phyloP scores from a whole-genome alignment of 495 filamentous ascomycete genomes.

The Aspergillus biplanus region DNA sequence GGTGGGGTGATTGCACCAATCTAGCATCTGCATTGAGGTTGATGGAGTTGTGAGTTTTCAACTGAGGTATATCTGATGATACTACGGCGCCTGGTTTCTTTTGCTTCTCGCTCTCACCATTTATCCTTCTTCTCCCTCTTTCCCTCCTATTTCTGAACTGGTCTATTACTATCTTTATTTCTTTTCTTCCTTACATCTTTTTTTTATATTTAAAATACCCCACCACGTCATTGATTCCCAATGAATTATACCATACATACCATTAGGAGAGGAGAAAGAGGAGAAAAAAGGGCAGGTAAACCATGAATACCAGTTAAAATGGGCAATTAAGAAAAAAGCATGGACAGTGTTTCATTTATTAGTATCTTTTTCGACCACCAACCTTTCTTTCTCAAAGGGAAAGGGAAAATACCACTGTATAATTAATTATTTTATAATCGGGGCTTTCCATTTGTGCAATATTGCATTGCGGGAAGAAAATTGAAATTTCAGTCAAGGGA shows the following conservation, averaged over 20 bases:
- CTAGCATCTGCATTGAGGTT: conserved; percentile 19
- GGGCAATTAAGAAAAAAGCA: neutral
- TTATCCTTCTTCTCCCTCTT: neutral
- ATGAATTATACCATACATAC: neutral
- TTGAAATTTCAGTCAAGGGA: no score
- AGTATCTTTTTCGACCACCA: neutral
- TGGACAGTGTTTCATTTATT: neutral
- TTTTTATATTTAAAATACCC: neutral
- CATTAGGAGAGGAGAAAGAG: neutral
- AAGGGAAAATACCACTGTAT: no score
- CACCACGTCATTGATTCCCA: neutral
- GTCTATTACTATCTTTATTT: neutral
- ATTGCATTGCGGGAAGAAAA: no score
- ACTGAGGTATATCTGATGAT: neutral
- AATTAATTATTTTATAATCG: no score
- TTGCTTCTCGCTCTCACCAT: neutral
- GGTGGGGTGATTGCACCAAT: conserved; percentile 15
- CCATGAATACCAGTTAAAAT: neutral
- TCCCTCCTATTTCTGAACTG: neutral
- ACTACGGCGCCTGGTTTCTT: neutral
- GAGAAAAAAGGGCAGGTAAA: neutral
- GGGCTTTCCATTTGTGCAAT: no score
- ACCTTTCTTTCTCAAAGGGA: no score
- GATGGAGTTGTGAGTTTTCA: conserved; percentile 9
- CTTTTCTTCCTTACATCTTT: conserved; percentile 1